Conservation (phyloP, 2,329 filamentous ascomycete species). For the Fusarium chaquense region DNA sequence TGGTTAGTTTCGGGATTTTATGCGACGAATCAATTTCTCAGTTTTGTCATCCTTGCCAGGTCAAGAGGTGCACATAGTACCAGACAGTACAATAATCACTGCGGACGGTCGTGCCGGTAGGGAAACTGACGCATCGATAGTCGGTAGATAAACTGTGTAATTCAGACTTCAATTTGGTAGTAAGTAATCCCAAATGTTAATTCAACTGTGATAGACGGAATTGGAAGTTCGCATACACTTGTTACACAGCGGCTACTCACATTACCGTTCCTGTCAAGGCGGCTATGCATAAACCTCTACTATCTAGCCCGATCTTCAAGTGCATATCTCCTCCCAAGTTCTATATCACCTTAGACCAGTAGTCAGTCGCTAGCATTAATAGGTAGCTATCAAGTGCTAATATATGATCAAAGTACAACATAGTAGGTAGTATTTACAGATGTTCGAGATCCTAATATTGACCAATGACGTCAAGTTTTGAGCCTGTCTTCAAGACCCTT, state of each 20-base stretch:
- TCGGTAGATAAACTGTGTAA: background rate
- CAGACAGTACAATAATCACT: background rate
- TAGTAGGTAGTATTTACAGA: background rate
- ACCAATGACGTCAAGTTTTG: conserved; percentile 30
- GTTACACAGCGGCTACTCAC: conserved; percentile 4
- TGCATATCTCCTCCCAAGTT: background rate
- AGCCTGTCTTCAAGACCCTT: conserved; percentile 17
- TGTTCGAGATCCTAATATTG: background rate
- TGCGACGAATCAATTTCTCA: conserved; percentile 37
- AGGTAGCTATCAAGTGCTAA: background rate
- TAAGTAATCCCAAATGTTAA: background rate
- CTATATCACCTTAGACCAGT: background rate
- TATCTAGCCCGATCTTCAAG: background rate
- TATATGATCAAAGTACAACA: background rate
- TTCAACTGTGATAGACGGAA: background rate
- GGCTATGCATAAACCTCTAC: background rate
- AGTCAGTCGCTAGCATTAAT: background rate
- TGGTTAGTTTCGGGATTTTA: background rate
- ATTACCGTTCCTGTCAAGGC: background rate
- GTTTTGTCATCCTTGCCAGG: conserved; percentile 39
- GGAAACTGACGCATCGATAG: background rate
- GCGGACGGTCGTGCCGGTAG: background rate
- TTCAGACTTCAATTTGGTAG: background rate
- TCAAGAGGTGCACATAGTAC: background rate
- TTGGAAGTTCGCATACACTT: background rate